Evolutionary conservation across 163 green algal species (phyloP).

Genomic region (Trebouxia gelatinosa): DNA sequence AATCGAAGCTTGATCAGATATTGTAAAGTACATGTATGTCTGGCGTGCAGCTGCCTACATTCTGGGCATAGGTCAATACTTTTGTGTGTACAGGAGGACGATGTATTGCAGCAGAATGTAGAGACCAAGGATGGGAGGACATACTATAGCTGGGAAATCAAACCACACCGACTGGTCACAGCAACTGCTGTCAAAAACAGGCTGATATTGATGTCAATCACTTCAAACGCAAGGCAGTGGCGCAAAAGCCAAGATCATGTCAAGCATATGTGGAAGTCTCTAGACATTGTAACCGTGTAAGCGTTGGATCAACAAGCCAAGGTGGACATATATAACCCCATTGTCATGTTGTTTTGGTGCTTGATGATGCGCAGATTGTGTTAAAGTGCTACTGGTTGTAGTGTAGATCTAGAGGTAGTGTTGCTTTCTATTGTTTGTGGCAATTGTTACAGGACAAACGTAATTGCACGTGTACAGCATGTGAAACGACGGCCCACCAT

Average conservation of each 20-base stretch:
- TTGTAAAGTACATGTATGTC: neutral
- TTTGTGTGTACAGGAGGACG: constrained; percentile 54
- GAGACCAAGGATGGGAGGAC: constrained; percentile 46
- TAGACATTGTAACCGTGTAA: constrained; percentile 49
- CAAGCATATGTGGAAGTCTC: constrained; percentile 60
- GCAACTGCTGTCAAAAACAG: constrained; percentile 84
- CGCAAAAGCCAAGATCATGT: constrained; percentile 60
- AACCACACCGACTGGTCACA: constrained; percentile 69
- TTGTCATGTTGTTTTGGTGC: no score
- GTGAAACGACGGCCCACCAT: no score
- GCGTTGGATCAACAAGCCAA: no score
- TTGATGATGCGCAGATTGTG: no score
- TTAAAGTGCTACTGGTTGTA: no score
- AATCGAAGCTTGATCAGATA: no score
- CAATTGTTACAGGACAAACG: no score
- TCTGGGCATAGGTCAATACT: neutral
- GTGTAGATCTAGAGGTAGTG: no score
- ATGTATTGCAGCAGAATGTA: constrained; percentile 68
- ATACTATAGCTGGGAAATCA: constrained; percentile 80
- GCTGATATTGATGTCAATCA: constrained; percentile 79
- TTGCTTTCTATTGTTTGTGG: no score
- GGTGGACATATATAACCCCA: no score
- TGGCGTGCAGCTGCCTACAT: neutral
- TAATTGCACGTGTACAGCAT: no score
- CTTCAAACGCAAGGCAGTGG: constrained; percentile 67